phyloP scores from a whole-genome alignment of 805 yeast genomes.

The Metschnikowia vanudenii region DNA sequence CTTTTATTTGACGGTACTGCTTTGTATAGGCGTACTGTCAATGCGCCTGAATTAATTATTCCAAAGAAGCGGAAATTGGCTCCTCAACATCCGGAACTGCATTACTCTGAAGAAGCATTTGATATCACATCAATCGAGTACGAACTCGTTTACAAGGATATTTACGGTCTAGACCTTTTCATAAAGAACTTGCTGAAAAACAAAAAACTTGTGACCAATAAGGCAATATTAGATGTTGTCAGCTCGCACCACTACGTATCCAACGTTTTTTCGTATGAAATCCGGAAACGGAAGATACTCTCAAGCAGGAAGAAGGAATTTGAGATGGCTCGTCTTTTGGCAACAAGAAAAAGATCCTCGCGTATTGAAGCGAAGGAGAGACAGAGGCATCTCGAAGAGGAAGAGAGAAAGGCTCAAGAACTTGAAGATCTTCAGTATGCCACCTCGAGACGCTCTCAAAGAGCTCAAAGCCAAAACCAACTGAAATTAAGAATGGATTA shows the following conservation, averaged over 20 bases:
- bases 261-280: slow-evolving; percentile 38
- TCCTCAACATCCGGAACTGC: slow-evolving; percentile 33
- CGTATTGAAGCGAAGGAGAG: slow-evolving; percentile 65
- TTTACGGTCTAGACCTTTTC: slow-evolving; percentile 30
- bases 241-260: slow-evolving; percentile 21
- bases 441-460: slow-evolving; percentile 37
- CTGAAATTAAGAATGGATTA: slow-evolving; percentile 32
- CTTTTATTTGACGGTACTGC: slow-evolving; percentile 51
- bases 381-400: slow-evolving; percentile 52
- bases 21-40: slow-evolving; percentile 41
- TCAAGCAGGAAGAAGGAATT: slow-evolving; percentile 59
- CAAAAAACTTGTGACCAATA: slow-evolving; percentile 34
- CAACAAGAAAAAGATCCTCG: slow-evolving; percentile 71
- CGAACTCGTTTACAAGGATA: slow-evolving; percentile 31
- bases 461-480: slow-evolving; percentile 29
- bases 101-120: slow-evolving; percentile 28
- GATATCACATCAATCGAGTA: slow-evolving; percentile 30
- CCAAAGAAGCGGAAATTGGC: slow-evolving; percentile 37
- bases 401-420: slow-evolving; percentile 44
- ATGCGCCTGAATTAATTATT: slow-evolving; percentile 27
- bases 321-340: slow-evolving; percentile 60
- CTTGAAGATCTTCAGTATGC: slow-evolving; percentile 46
- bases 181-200: slow-evolving; percentile 21
- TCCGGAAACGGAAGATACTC: slow-evolving; percentile 52
- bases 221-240: slow-evolving; percentile 22